These are phyloP conservation scores for Saccharum hybrid DNA, from an alignment of 202 grass and related monocot genomes.

Conservation along the genomic window DNA sequence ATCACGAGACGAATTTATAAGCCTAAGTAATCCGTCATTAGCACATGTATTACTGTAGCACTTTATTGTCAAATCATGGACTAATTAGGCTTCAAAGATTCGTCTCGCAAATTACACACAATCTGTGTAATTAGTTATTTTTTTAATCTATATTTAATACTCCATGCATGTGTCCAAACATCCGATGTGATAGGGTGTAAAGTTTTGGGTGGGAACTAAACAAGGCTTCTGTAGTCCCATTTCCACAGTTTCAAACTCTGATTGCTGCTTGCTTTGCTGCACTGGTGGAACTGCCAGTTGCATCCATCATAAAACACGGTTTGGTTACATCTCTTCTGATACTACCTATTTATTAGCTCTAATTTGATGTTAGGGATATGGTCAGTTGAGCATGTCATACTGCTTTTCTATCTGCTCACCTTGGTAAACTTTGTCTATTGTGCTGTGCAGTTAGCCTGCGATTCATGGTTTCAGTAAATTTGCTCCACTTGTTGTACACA, in stretches of 20 bases:
- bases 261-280: background rate
- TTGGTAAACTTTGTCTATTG: background rate
- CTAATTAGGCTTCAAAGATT: too few species aligned
- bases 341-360: background rate
- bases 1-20: too few species aligned
- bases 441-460: background rate
- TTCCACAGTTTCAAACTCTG: background rate
- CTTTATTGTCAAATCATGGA: too few species aligned
- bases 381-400: background rate
- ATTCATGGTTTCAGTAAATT: constrained; percentile 10
- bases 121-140: too few species aligned
- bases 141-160: too few species aligned
- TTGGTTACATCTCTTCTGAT: background rate
- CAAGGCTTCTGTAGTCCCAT: background rate
- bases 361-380: background rate
- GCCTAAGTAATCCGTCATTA: too few species aligned
- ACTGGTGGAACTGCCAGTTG: background rate
- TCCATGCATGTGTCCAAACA: too few species aligned
- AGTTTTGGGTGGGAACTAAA: too few species aligned
- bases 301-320: background rate
- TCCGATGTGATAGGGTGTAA: too few species aligned
- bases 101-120: too few species aligned
- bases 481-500: background rate
- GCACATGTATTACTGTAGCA: too few species aligned
- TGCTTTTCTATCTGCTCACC: background rate